Percentiles rank a stretch among this genome's conserved stretches.
phyloP scores from a whole-genome alignment of 2,329 filamentous ascomycete genomes.

The Dothideomycetes sp. region DNA sequence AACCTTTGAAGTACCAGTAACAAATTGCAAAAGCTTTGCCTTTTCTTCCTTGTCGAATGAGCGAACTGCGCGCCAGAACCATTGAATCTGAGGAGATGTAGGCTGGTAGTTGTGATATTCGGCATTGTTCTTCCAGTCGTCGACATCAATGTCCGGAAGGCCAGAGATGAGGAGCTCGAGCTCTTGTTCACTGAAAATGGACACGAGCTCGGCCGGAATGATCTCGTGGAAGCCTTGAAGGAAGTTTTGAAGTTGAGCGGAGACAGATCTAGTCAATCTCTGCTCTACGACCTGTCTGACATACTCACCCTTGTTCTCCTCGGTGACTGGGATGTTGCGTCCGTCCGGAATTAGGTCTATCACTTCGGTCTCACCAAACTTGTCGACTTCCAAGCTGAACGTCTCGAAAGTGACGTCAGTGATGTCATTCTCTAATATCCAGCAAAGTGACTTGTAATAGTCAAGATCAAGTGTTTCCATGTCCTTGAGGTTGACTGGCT shows the following conservation, averaged over 20 bases:
- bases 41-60: constrained; percentile 99
- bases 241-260: constrained; percentile 90
- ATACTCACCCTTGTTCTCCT: constrained; percentile 98
- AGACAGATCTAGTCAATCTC: constrained; percentile 80
- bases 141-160: constrained; percentile 90
- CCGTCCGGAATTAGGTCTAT: constrained; percentile 82
- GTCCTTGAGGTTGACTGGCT: constrained; percentile 92
- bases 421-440: constrained; percentile 98
- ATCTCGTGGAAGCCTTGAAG: constrained; percentile 95
- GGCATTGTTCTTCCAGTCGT: constrained; percentile 98
- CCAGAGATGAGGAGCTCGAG: constrained; percentile 93
- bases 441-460: constrained; percentile 96
- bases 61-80: constrained; percentile 97
- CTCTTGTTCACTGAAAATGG: constrained; percentile 98
- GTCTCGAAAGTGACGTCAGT: constrained; percentile 95
- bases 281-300: constrained; percentile 91
- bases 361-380: constrained; percentile 79
- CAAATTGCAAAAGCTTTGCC: constrained; percentile 93
- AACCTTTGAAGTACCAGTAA: constrained; percentile 96
- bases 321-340: constrained; percentile 83
- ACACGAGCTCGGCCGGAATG: constrained; percentile 83
- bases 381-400: constrained; percentile 87
- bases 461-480: constrained; percentile 98
- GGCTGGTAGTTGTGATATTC: constrained; percentile 97
- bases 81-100: constrained; percentile 92